Evolutionary conservation across 106 monocot species (phyloP).

Genomic region (Xerophyta viscosa): DNA sequence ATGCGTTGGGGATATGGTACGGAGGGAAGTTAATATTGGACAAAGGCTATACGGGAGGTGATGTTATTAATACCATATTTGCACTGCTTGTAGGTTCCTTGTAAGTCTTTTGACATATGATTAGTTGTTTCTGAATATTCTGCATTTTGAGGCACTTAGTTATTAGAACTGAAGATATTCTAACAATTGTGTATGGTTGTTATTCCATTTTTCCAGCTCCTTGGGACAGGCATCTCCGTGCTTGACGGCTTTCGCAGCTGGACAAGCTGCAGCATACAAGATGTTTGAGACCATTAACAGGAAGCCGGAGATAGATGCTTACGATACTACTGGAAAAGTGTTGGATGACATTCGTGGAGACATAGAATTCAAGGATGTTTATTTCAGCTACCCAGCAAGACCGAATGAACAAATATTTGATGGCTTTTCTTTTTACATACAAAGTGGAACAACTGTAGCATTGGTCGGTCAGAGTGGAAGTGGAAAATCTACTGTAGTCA

Average conservation of each 20-base stretch:
- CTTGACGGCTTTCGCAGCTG: slow-evolving; percentile 43
- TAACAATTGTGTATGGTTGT: too few species aligned
- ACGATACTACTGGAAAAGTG: slow-evolving; percentile 24
- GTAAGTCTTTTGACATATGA: too few species aligned
- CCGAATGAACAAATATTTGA: slow-evolving; percentile 49
- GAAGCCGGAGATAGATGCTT: slow-evolving; percentile 55
- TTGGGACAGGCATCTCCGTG: slow-evolving; percentile 43
- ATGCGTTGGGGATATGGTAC: slow-evolving; percentile 64
- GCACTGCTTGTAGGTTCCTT: slow-evolving; percentile 44
- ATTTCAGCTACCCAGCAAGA: slow-evolving; percentile 59
- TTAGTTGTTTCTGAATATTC: too few species aligned
- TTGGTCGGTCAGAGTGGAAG: slow-evolving; percentile 47
- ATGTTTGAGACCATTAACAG: slow-evolving; percentile 68
- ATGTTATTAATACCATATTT: slow-evolving; percentile 56
- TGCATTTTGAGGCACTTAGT: too few species aligned
- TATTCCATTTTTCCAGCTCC: slow-evolving; percentile 14
- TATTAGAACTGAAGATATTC: too few species aligned
- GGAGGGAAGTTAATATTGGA: slow-evolving; percentile 46
- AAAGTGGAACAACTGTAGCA: slow-evolving; percentile 24
- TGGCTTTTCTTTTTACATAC: slow-evolving; percentile 35
- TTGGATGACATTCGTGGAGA: slow-evolving; percentile 37
- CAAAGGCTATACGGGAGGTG: slow-evolving; percentile 44
- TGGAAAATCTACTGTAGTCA: slow-evolving; percentile 41
- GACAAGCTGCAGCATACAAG: slow-evolving; percentile 56
- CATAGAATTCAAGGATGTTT: slow-evolving; percentile 48